These are phyloP conservation scores for Arthrobotrys musiformis DNA, from an alignment of 2,329 filamentous ascomycete species.

Conservation along the genomic window DNA sequence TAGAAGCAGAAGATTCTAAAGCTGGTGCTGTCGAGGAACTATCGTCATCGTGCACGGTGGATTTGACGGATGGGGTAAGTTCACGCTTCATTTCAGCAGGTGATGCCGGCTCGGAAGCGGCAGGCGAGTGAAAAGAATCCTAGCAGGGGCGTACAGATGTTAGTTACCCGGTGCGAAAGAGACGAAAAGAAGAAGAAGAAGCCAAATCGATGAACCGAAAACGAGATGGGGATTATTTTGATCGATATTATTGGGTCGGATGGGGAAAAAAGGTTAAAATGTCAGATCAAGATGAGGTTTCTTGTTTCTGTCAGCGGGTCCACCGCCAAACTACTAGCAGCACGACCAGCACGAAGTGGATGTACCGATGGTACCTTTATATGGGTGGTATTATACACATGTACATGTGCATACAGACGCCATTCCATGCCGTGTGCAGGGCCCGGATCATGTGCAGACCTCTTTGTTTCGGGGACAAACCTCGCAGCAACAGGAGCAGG, in stretches of 20 bases:
- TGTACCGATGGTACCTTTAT: no score
- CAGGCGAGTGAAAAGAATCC: constrained; percentile 55
- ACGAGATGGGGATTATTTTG: neutral
- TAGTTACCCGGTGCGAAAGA: constrained; percentile 2
- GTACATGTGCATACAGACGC: neutral
- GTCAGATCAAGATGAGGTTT: constrained; percentile 10
- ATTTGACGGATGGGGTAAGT: constrained; percentile 55
- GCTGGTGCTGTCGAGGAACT: constrained; percentile 26
- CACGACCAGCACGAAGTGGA: no score
- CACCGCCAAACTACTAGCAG: no score
- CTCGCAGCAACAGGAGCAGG: no score
- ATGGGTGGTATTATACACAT: no score
- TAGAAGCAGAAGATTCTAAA: constrained; percentile 43
- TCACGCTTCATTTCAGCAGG: constrained; percentile 56
- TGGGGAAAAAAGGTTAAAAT: neutral
- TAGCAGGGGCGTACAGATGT: constrained; percentile 16
- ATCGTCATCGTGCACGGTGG: constrained; percentile 52
- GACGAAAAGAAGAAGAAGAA: neutral
- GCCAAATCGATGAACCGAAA: neutral
- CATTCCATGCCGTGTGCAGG: no score
- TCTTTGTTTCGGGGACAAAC: neutral
- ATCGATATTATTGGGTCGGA: neutral
- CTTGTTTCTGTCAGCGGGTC: neutral
- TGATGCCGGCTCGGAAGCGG: constrained; percentile 51
- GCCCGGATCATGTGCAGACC: no score